Base-by-base conservation (phyloP, 1,284 basidiomycete species). In the Xerocomus nothofagi region DNA sequence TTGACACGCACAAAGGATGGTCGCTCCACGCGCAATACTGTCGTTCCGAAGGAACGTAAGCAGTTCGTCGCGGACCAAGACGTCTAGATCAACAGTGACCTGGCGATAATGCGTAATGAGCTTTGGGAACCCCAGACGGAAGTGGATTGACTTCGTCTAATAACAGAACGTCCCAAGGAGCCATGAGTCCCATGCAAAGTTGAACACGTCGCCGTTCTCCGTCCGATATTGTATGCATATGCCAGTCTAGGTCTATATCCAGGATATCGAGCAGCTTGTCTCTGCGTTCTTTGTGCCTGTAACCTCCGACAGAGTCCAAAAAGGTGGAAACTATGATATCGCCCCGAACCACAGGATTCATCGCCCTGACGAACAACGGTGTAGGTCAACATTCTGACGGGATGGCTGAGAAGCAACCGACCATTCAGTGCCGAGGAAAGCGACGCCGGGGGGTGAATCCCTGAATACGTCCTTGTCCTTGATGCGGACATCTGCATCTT, bases 71-170 rank as follows among this genome's bases (percentile, higher is more conserved):
- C 97, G 86, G 37, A 99, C 97, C 33, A 98, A 81, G 6, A 98
- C 95, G 61, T 99, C 97, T n/a, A 99, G 76, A 68, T 99, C 97
- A 29, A 99, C 97, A 0, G 96, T 99, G 45, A 98, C 91, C 90
- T 88, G 56, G 41, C 17, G 39, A 42, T 34, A 18, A 24, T 9
- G 26, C n/a, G 26, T 21, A 32, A 43, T 47, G 29, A 62, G 41
- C 26, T 36, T 15, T 32, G 18, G 12, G 40, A 38, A 39, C 44
- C 4, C 9, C n/a, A 31, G 44, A 53, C 11, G 37, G 47, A 47
- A 47, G 33, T 47, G 36, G 46, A 54, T 67, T 21, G 48, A 86
- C 94, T 76, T 99, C 97, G 64, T 99, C 96, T 8, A 99, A 80
- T 5, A 99, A 75, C 5, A 99, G 73, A 18, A 99, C 80, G 59